phyloP scores from a whole-genome alignment of 2,329 filamentous ascomycete genomes.

The Scedosporium dehoogii region DNA sequence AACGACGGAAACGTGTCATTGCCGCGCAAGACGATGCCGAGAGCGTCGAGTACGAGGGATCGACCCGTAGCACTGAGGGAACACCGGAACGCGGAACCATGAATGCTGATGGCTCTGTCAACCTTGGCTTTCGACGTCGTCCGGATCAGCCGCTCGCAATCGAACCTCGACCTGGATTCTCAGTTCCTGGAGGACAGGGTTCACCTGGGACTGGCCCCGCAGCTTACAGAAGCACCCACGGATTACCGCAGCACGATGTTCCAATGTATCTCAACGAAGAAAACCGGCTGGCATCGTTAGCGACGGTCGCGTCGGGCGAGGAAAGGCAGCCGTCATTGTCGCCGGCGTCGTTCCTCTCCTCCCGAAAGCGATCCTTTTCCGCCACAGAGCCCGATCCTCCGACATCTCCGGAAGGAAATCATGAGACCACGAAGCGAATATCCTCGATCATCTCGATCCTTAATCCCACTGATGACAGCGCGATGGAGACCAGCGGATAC shows the following conservation, averaged over 20 bases:
- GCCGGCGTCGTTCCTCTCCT: constrained; percentile 49
- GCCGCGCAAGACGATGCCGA: constrained; percentile 46
- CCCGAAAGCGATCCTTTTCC: constrained; percentile 60
- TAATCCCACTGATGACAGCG: constrained; percentile 37
- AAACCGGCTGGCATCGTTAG: constrained; percentile 48
- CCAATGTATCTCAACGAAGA: constrained; percentile 39
- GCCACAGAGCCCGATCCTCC: constrained; percentile 42
- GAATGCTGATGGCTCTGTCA: constrained; percentile 56
- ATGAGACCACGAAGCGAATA: constrained; percentile 48
- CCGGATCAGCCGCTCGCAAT: constrained; percentile 3
- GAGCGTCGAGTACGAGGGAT: constrained; percentile 38
- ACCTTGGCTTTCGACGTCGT: constrained; percentile 44
- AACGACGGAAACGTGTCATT: constrained; percentile 88
- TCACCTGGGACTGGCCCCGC: constrained; percentile 31
- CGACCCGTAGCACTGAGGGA: constrained; percentile 25
- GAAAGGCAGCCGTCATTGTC: constrained; percentile 50
- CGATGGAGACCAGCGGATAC: neutral
- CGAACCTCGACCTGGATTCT: constrained; percentile 34
- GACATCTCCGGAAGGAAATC: constrained; percentile 24
- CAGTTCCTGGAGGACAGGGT: constrained; percentile 22
- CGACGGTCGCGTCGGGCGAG: constrained; percentile 30
- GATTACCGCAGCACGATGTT: constrained; percentile 23
- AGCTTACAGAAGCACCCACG: constrained; percentile 39
- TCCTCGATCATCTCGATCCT: constrained; percentile 70
- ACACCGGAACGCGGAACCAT: constrained; percentile 42